Percentiles rank a stretch among this genome's conserved stretches.
Conservation (phyloP, 2,329 filamentous ascomycete genomes). For the Fusarium sp. region DNA sequence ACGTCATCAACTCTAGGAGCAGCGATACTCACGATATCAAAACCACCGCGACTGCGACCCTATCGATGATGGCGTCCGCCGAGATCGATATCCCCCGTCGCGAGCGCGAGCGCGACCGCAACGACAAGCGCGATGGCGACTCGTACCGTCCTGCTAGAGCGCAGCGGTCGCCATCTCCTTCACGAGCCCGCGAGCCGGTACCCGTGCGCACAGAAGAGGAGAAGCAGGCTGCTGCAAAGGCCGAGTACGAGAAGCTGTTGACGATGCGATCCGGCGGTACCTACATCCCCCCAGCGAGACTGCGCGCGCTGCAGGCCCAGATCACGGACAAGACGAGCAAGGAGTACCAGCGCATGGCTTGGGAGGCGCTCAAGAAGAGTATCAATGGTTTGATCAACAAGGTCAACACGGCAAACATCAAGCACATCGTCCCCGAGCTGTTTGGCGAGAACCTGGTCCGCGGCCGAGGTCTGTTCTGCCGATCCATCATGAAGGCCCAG, state of each 20-base stretch:
- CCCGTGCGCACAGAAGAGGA: constrained; percentile 72
- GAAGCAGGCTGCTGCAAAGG: constrained; percentile 87
- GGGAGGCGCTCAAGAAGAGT: constrained; percentile 98
- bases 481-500: constrained; percentile 98
- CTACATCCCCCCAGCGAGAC: constrained; percentile 90
- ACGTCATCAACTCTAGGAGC: constrained; percentile 16
- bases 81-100: constrained; percentile 53
- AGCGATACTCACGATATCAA: constrained; percentile 3
- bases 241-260: constrained; percentile 90
- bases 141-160: constrained; percentile 57
- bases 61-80: constrained; percentile 55
- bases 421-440: constrained; percentile 93
- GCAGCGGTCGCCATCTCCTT: constrained; percentile 38
- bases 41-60: constrained; percentile 4
- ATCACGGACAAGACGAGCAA: constrained; percentile 96
- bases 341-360: constrained; percentile 98
- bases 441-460: constrained; percentile 94
- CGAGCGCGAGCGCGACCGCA: constrained; percentile 48
- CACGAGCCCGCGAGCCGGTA: constrained; percentile 48
- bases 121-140: constrained; percentile 56
- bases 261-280: constrained; percentile 94
- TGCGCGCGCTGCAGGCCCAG: constrained; percentile 91
- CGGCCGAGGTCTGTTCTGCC: constrained; percentile 89
- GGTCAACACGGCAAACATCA: constrained; percentile 97
- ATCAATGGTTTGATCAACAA: constrained; percentile 99